Base-by-base conservation (phyloP, 164 flowering plant genomes). In the Cinnamomum chago region DNA sequence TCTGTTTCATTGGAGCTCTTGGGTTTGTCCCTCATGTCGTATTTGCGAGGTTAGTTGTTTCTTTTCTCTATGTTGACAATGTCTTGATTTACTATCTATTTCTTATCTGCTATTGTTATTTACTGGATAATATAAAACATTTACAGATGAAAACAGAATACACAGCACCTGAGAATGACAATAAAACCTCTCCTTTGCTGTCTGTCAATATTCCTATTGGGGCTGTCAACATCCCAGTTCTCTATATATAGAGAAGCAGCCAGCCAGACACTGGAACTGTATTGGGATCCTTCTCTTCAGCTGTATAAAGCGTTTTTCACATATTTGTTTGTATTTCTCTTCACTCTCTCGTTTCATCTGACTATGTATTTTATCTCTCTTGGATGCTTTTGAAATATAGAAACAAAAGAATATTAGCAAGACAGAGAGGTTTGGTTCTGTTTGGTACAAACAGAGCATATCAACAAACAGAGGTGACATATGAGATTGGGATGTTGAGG, bases 11-110 rank as follows among this genome's bases (percentile, higher is more conserved):
- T 90, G 97, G 98, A 92, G 92, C 83, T 91, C 92, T 52, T 96
- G 98, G 99, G 81, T 87, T 55, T 96, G 99, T 81, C 96, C 98
- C 33, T 91, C 90, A 68, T 96, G 99, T 76, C 86, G 99, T 74
- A 82, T 78, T 28, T 96, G 99, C 82, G 98, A 96, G 98, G 99
- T 96, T 82, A 71, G 28, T 50, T 10, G 25, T 58, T 3, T 55
- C 60, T 51, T 62, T 50, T 60, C 20, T 3, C 67, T 58, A 12
- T 40, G 33, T 65, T 47, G 27, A 55, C n/a, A 55, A 55, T 55
- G n/a, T 55, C n/a, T 20, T 55, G 60, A 55, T 55, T 55, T 55
- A 15, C n/a, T 30, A 30, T 30, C 35, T 30, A 30, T 30, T 30
- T 30, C 35, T 30, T 30, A 30, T 30, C 35, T 30, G 35, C 35